Evolutionary conservation across 495 filamentous ascomycete genomes (phyloP), one percentile per base, ranked within the genome.

Genomic region (Penicillium bialowiezense): DNA sequence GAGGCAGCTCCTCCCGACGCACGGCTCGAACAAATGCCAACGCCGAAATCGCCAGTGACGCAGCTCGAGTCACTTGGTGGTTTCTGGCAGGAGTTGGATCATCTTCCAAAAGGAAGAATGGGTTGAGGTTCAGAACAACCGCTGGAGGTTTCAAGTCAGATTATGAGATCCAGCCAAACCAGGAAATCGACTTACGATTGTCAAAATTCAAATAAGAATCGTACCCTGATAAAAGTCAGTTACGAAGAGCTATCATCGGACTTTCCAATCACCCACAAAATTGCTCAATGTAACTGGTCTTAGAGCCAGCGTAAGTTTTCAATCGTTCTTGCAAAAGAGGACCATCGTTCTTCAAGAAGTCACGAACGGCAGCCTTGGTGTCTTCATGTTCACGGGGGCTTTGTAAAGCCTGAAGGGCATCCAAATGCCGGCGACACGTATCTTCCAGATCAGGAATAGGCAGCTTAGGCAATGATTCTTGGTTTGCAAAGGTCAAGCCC

Each of bases 121-220:
- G 93, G 59, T 98, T 98, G 52, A 98, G 73, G 71, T 98, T 97
- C 44, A 98, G 79, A 35, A 98, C 93, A 29, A 98, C 93, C 10
- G 93, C 77, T 80, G 29, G n/a, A n/a, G n/a, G n/a, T n/a, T 8
- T 5, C 23, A 31, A n/a, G 34, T 58, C 19, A 37, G 34, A 20
- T 58, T 32, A 60, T n/a, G 24, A 20, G 20, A 8, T 12, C 10
- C 21, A 14, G 5, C n/a, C 14, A 10, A 35, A 10, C 19, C 24
- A 17, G 32, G 21, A 47, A 58, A 4, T n/a, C n/a, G 21, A 51
- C 77, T 69, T 56, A 80, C 77, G 90, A 63, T 96, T 98, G 69
- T 98, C 93, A 62, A 87, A 98, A 65, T 97, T 97, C 39, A 97
- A 75, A 62, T 97, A 98, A 24, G 93, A 97, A 65, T 98, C 93